These are phyloP conservation scores for Lyophyllum semitale DNA, from an alignment of 768 basidiomycete genomes.

Conservation along the genomic window DNA sequence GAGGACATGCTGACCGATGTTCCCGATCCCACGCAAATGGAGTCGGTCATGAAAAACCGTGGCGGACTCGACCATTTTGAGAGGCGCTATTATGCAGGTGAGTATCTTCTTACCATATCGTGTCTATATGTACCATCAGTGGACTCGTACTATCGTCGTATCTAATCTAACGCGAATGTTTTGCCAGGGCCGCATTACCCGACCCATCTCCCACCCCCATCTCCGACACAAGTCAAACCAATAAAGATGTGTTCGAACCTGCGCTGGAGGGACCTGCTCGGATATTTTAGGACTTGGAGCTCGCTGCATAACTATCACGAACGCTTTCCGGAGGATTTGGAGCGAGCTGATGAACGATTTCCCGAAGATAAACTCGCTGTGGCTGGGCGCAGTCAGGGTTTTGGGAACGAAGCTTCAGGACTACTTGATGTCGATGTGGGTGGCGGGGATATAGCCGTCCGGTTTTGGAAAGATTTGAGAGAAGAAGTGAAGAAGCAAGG, in stretches of 20 bases:
- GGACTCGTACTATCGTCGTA: too few relatives aligned
- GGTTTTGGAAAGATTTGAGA: slow-evolving; percentile 61
- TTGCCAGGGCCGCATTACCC: slow-evolving; percentile 16
- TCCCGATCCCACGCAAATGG: slow-evolving; percentile 46
- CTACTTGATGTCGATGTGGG: slow-evolving; percentile 23
- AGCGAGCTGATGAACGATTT: slow-evolving; percentile 34
- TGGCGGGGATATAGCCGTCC: slow-evolving; percentile 65
- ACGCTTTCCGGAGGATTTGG: slow-evolving; percentile 55
- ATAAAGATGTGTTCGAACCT: slow-evolving; percentile 60
- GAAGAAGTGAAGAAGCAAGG: slow-evolving; percentile 34
- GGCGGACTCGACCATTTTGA: slow-evolving; percentile 43
- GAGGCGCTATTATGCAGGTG: slow-evolving; percentile 63
- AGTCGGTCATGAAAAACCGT: slow-evolving; percentile 25
- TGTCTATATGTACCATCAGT: neutral
- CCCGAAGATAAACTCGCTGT: slow-evolving; percentile 27
- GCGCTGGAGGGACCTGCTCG: slow-evolving; percentile 66
- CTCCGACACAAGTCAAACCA: slow-evolving; percentile 32
- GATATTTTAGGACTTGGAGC: slow-evolving; percentile 73
- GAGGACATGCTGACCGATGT: slow-evolving; percentile 70
- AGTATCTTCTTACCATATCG: neutral
- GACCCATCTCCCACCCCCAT: slow-evolving; percentile 12
- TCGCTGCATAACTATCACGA: slow-evolving; percentile 70
- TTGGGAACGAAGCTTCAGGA: neutral
- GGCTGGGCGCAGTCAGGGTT: neutral
- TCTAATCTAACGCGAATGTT: neutral